phyloP scores from a whole-genome alignment of 2,329 filamentous ascomycete species.

The Penicillium sp. region DNA sequence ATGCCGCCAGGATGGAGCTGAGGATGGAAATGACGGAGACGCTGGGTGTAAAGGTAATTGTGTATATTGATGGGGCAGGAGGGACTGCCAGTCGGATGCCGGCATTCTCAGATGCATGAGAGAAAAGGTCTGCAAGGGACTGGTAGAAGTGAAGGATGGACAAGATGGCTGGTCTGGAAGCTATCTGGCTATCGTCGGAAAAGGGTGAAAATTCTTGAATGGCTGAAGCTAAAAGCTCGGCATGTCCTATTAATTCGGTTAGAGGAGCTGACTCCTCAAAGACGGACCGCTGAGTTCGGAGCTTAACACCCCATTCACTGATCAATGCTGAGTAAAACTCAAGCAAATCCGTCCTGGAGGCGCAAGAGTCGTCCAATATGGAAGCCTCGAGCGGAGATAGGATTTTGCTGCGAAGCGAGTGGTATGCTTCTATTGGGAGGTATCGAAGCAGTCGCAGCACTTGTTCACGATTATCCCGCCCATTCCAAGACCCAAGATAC shows the following conservation, averaged over 20 bases:
- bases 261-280: conserved; percentile 31
- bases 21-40: conserved; percentile 66
- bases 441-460: conserved; percentile 38
- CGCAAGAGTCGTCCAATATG: conserved; percentile 36
- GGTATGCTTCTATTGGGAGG: conserved; percentile 29
- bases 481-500: conserved; percentile 64
- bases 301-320: conserved; percentile 50
- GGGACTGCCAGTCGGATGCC: conserved; percentile 68
- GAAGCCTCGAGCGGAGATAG: conserved; percentile 43
- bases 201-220: conserved; percentile 55
- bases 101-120: conserved; percentile 51
- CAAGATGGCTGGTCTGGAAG: conserved; percentile 40
- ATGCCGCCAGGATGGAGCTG: conserved; percentile 66
- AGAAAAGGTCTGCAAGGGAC: conserved; percentile 57
- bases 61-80: conserved; percentile 66
- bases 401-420: conserved; percentile 38
- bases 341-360: conserved; percentile 62
- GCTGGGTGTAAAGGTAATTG: conserved; percentile 65
- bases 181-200: conserved; percentile 13
- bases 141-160: conserved; percentile 70
- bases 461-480: conserved; percentile 52
- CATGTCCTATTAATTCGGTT: conserved; percentile 53
- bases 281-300: conserved; percentile 29
- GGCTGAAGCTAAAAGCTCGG: conserved; percentile 55
- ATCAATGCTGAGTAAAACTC: conserved; percentile 67